Evolutionary conservation across 176 grass and related monocot genomes (phyloP).

Genomic region (Aegilops sharonensis): DNA sequence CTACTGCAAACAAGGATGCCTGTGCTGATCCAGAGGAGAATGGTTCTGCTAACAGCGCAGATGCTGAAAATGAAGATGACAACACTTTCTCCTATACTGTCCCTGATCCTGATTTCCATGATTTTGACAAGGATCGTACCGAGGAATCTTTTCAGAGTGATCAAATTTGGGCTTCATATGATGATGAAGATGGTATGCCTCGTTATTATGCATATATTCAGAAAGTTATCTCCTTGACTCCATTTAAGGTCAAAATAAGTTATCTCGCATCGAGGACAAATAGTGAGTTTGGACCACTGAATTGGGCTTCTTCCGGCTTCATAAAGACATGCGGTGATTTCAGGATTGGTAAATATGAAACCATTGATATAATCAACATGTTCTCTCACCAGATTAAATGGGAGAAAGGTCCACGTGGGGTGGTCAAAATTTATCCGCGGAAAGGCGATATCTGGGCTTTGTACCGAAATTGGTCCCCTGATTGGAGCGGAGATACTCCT

Average conservation of each 20-base stretch:
- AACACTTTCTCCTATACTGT: conserved; percentile 45
- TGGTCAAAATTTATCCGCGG: conserved; percentile 61
- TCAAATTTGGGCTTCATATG: conserved; percentile 73
- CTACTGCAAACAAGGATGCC: conserved; percentile 22
- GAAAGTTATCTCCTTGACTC: conserved; percentile 53
- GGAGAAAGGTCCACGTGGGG: conserved; percentile 54
- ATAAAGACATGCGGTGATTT: conserved; percentile 69
- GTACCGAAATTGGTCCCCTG: conserved; percentile 60
- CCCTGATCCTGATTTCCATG: conserved; percentile 76
- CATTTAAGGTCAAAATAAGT: conserved; percentile 53
- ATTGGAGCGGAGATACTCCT: conserved; percentile 57
- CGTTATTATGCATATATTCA: conserved; percentile 66
- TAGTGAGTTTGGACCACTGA: conserved; percentile 53
- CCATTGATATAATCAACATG: conserved; percentile 52
- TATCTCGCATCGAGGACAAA: conserved; percentile 55
- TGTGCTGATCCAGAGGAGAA: conserved; percentile 19
- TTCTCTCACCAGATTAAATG: conserved; percentile 62
- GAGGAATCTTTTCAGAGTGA: conserved; percentile 50
- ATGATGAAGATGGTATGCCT: conserved; percentile 73
- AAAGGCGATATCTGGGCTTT: conserved; percentile 71
- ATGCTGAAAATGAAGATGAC: conserved; percentile 41
- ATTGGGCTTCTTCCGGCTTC: conserved; percentile 62
- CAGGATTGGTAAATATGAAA: conserved; percentile 45
- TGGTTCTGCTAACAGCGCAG: conserved; percentile 8
- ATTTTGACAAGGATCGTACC: conserved; percentile 55